Evolutionary conservation across 129 eudicot species (phyloP), one percentile per base, ranked within the genome.

Genomic region (Chrysanthemum makinoi): DNA sequence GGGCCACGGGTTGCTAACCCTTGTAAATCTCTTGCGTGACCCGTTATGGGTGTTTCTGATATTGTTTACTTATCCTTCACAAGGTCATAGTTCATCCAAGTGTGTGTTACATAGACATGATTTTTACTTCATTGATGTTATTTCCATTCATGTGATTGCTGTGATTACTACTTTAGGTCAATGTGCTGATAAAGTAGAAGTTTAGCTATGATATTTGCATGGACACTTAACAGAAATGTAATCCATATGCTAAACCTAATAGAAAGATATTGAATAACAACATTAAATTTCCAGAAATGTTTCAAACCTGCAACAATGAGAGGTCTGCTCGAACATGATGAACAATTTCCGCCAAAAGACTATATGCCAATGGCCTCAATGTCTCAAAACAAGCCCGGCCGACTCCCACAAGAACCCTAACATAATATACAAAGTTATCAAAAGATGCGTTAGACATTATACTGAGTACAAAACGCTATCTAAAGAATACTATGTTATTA

Each of bases 381-480:
- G 95, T 87, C 80, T 94, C 98, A 70, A 85, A 94, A 83, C 98
- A 94, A 70, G 98, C 98, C 65, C 98, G 88, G 13, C 98, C 98
- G 82, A 93, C 87, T 73, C 98, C 98, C 81, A 94, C 97, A 24
- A 94, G 97, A 71, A 94, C 98, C 90, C 98, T 93, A 78, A 26
- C 24, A 72, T 50, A 62, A 70, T 51, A 51, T 52, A 80, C 43
- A 62, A 76, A 33, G 51, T 48, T 68, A n/a, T 57, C 70, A 64
- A 75, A 66, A 39, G 58, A 66, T 70, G 58, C 44, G 68, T 15
- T 66, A 68, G 49, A 71, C 49, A 56, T 65, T 58, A 81, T 59
- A 73, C 64, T 62, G 53, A 63, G 61, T 51, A 57, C 53, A 67
- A 20, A 56, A 74, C 33, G 33, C 64, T 60, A 50, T 17, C 33